Evolutionary conservation across 768 basidiomycete species (phyloP), one percentile per base, ranked within the genome.

Genomic region (Boletus huronensis): DNA sequence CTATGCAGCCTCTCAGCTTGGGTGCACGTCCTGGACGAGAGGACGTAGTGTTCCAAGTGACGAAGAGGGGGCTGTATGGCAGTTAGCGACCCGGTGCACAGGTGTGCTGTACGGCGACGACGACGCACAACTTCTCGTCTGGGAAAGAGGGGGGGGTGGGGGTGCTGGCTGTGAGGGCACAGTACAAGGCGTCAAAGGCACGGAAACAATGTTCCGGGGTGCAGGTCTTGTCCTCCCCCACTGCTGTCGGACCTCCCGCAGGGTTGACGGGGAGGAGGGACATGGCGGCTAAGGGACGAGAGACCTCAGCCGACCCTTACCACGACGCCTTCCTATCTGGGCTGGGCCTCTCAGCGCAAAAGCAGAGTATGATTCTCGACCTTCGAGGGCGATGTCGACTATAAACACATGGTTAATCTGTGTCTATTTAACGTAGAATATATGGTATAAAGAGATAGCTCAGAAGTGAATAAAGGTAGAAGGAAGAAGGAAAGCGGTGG

Each of bases 1-100:
- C 96, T 62, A 99, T 98, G 74, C 96, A 99, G 44, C 96, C 96
- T 49, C 96, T 77, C 57, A 99, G 76, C 54, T 82, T 78, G 42
- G 83, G 77, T 21, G 80, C 68, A 54, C 82, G 80, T 31, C 83
- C 84, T 19, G 82, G 74, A 53, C 81, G 83, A 53, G 77, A 78
- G 31, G 82, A 77, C 55, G 80, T 81, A 42, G 82, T 87, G 72
- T 93, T 94, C 95, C 95, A 99, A 6, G 96, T 98, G 31, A 98
- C 93, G 71, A 99, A 99, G 52, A 99, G 77, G 13, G 95, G 93
- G 72, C 70, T 71, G 16, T 36, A 46, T 29, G 35, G n/a, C 34
- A 7, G 35, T 64, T 44, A 58, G 58, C n/a, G 36, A 45, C 48
- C 6, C 6, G n/a, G 32, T 52, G 23, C 23, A 21, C 19, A 39